Evolutionary conservation across 805 yeast species (phyloP), one percentile per base, ranked within the genome.

Genomic region (Teunomyces funiuensis): DNA sequence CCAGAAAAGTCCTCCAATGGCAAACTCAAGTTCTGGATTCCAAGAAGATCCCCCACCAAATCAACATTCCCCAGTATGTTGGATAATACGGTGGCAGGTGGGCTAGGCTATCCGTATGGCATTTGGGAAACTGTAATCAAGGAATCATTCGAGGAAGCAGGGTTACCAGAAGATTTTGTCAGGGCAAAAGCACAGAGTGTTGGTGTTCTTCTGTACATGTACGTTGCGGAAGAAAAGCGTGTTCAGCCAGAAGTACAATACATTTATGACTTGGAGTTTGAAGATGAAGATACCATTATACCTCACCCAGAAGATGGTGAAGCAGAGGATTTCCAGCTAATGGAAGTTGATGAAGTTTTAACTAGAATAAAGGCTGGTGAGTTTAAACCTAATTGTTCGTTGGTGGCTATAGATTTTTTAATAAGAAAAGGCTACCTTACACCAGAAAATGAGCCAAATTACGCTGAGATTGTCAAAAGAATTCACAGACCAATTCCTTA

Each of bases 51-150:
- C 0, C 60, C 69, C 4, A 73, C 80, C 2, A 93, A 93, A 60
- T 83, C 83, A 13, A 93, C 99, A 0, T 91, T 79, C 66, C 98
- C 99, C 0, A 85, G 86, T 0, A 84, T 80, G 85, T 73, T 90
- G 28, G 99, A 93, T 60, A 91, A 90, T 60, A 88, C 95, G 1
- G 86, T 93, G 5, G 99, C 96, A 0, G 99, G 99, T 1, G 99
- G 99, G 0, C 55, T 93, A 3, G 97, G 95, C 0, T 73, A 83
- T 58, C 96, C 96, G 0, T 70, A 78, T 49, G 88, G 89, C 0
- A 66, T 81, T 2, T 65, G 70, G 55, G 96, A 88, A 34, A 91
- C 97, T 0, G 79, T 83, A 3, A 50, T 86, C 14, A 93, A 93
- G 57, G 99, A 93, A 59, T 80, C 95, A 53, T 72, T 70, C 45